These are phyloP conservation scores for Xylaria multiplex DNA, from an alignment of 2,329 filamentous ascomycete genomes.

Conservation along the genomic window DNA sequence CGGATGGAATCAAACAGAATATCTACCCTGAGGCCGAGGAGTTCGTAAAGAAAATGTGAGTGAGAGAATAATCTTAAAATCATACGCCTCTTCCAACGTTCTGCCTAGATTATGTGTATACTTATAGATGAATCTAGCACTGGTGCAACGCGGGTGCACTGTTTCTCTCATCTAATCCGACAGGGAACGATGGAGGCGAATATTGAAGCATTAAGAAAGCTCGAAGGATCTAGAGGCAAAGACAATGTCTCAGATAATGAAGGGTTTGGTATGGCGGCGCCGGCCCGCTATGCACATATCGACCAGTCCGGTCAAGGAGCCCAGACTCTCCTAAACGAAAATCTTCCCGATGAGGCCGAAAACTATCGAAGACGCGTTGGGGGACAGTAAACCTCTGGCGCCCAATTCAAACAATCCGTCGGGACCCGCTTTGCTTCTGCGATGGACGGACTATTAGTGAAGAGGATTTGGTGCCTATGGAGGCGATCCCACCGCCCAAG, in stretches of 20 bases:
- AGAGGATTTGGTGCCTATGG: constrained; percentile 30
- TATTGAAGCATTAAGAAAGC: constrained; percentile 20
- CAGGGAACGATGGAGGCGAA: constrained; percentile 28
- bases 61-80: background rate
- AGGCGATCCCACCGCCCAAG: constrained; percentile 21
- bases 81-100: background rate
- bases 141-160: constrained; percentile 30
- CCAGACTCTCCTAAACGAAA: constrained; percentile 19
- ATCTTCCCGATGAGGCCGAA: constrained; percentile 31
- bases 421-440: constrained; percentile 32
- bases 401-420: constrained; percentile 24
- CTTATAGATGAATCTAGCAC: constrained; percentile 12
- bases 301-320: constrained; percentile 33
- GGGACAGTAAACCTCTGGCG: constrained; percentile 36
- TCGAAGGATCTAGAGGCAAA: constrained; percentile 21
- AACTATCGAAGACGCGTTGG: constrained; percentile 29
- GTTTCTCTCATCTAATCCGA: constrained; percentile 34
- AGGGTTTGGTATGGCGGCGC: constrained; percentile 24
- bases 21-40: constrained; percentile 29
- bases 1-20: constrained; percentile 10
- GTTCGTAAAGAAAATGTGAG: constrained; percentile 33
- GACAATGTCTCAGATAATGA: constrained; percentile 28
- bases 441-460: constrained; percentile 29
- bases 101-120: background rate
- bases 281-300: constrained; percentile 30